Evolutionary conservation across 441 rosid genomes (phyloP).

Genomic region (Manihot esculenta): DNA sequence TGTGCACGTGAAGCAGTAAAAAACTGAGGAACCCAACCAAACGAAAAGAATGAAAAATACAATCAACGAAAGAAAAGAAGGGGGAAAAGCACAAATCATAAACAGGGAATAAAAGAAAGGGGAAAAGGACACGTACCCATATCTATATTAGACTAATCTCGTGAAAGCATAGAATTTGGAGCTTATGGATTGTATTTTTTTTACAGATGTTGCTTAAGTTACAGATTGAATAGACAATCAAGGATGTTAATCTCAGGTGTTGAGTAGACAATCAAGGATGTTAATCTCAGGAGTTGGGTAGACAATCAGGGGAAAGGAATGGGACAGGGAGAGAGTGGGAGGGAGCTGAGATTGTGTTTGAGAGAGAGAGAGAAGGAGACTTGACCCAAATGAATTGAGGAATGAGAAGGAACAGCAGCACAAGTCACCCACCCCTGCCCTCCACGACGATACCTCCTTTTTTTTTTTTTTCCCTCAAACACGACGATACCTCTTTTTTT

Average conservation of each 20-base stretch:
- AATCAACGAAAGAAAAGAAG: not conserved
- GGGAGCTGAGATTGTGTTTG: not conserved
- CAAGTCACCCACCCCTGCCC: too few relatives aligned
- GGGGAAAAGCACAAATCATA: not conserved
- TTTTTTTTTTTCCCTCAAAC: too few relatives aligned
- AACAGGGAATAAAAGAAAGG: not conserved
- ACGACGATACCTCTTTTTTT: too few relatives aligned
- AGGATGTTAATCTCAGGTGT: constrained; percentile 1
- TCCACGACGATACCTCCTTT: too few relatives aligned
- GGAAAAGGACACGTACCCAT: constrained; percentile 12
- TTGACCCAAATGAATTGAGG: too few relatives aligned
- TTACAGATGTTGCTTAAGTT: not conserved
- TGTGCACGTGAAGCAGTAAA: not conserved
- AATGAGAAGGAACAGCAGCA: too few relatives aligned
- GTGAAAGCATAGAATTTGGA: not conserved
- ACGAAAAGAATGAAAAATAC: not conserved
- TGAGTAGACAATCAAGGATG: not conserved
- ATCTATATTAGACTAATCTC: constrained; percentile 3
- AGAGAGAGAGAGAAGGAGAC: too few relatives aligned
- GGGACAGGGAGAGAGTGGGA: not conserved
- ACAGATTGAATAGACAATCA: too few relatives aligned
- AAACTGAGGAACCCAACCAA: not conserved
- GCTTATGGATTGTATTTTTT: not conserved
- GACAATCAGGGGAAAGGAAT: not conserved
- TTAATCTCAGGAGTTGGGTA: not conserved